These are phyloP conservation scores for Colletotrichum sp. DNA, from an alignment of 2,329 filamentous ascomycete genomes.

Conservation along the genomic window DNA sequence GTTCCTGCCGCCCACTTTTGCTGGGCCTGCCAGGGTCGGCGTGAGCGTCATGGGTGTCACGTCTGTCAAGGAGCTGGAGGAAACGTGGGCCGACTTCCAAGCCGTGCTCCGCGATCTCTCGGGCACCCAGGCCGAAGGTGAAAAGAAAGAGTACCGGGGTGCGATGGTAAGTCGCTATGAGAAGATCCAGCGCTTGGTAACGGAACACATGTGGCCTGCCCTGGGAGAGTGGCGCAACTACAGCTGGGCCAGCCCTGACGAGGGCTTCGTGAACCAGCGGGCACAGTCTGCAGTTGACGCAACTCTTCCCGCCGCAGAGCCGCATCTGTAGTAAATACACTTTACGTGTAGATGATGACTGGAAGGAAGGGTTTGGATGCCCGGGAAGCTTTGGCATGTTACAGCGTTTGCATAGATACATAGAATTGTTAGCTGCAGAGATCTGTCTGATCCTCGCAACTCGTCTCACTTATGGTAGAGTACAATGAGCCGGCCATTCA, in stretches of 20 bases:
- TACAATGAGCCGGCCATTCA: conserved; percentile 12
- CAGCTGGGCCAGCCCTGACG: conserved; percentile 66
- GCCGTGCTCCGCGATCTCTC: conserved; percentile 53
- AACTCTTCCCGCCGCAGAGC: conserved; percentile 13
- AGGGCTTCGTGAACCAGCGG: conserved; percentile 44
- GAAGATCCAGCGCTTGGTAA: conserved; percentile 38
- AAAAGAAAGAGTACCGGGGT: conserved; percentile 12
- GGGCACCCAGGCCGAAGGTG: conserved; percentile 28
- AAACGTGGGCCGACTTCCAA: conserved; percentile 64
- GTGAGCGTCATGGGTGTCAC: conserved; percentile 71
- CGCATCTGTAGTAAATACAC: not conserved
- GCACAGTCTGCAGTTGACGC: not conserved
- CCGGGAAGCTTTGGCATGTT: not conserved
- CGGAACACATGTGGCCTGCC: conserved; percentile 56
- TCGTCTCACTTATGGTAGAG: not conserved
- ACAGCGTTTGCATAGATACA: not conserved
- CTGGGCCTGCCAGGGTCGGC: conserved; percentile 44
- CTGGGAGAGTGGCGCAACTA: conserved; percentile 69
- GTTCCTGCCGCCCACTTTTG: conserved; percentile 14
- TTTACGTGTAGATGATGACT: not conserved
- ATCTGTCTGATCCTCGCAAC: not conserved
- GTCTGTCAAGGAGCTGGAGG: conserved; percentile 65
- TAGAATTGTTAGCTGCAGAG: not conserved
- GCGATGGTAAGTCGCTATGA: conserved; percentile 26
- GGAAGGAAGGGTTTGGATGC: not conserved